These are phyloP conservation scores for Mucor indicus DNA, from an alignment of 371 early-diverging fungal genomes.

Conservation along the genomic window DNA sequence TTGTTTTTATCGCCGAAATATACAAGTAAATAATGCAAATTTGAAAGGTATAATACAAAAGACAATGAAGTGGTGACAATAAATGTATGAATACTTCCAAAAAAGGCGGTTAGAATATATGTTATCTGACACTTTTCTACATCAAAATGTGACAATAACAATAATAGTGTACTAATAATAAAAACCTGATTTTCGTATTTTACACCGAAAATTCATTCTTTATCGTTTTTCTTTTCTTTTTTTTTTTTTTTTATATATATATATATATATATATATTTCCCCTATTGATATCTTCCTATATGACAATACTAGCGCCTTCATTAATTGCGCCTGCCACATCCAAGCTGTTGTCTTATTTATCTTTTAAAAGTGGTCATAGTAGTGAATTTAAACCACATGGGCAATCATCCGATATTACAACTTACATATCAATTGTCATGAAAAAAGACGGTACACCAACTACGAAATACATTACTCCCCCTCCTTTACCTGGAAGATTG, in stretches of 20 bases:
- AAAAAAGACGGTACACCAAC: conserved; percentile 25
- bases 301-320: conserved; percentile 17
- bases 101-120: too few species aligned
- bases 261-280: too few species aligned
- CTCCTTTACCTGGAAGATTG: neutral
- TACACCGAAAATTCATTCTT: neutral
- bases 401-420: conserved; percentile 11
- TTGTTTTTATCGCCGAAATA: too few species aligned
- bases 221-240: conserved; percentile 1
- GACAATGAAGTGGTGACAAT: too few species aligned
- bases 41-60: too few species aligned
- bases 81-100: too few species aligned
- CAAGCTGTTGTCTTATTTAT: conserved; percentile 19
- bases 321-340: conserved; percentile 17
- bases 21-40: too few species aligned
- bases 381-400: neutral
- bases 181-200: conserved; percentile 7
- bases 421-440: conserved; percentile 20
- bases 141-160: too few species aligned
- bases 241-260: neutral
- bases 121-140: too few species aligned
- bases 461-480: conserved; percentile 13
- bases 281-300: too few species aligned
- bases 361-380: conserved; percentile 9
- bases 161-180: too few species aligned